These are phyloP conservation scores for Chalciporus pseudorubinellus DNA, from an alignment of 768 basidiomycete species.

Conservation along the genomic window DNA sequence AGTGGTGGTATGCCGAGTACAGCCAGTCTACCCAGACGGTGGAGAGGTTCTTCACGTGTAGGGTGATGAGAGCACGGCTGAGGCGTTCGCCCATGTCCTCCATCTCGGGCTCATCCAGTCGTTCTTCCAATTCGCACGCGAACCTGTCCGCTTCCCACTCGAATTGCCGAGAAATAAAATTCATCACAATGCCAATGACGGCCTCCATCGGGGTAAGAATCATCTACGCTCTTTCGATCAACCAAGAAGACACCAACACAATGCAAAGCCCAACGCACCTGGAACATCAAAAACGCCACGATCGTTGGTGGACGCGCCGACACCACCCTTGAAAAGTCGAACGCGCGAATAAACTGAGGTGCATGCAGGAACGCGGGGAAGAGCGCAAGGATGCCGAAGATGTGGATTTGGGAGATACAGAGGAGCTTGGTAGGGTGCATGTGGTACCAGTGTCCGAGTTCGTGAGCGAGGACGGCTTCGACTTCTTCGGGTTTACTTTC, in stretches of 20 bases:
- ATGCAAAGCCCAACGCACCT: conserved; percentile 38
- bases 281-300: conserved; percentile 84
- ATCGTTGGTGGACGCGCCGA: conserved; percentile 73
- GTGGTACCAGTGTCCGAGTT: conserved; percentile 95
- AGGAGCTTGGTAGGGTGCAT: conserved; percentile 90
- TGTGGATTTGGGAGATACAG: conserved; percentile 80
- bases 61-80: conserved; percentile 73
- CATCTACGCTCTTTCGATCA: conserved; percentile 44
- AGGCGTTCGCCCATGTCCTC: conserved; percentile 84
- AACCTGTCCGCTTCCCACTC: conserved; percentile 94
- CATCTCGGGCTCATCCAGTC: conserved; percentile 50
- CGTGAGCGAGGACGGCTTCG: conserved; percentile 96
- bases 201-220: conserved; percentile 79
- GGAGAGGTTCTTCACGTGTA: conserved; percentile 91
- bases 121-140: conserved; percentile 68
- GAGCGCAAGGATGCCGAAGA: conserved; percentile 79
- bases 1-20: conserved; percentile 96
- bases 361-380: conserved; percentile 91
- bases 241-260: background rate
- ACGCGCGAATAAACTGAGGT: conserved; percentile 72
- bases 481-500: conserved; percentile 89
- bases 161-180: conserved; percentile 79
- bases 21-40: conserved; percentile 95
- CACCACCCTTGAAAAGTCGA: conserved; percentile 70
- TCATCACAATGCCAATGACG: conserved; percentile 68